Base-by-base conservation (phyloP, 2,329 filamentous ascomycete species). In the Dactylonectria macrodidyma region DNA sequence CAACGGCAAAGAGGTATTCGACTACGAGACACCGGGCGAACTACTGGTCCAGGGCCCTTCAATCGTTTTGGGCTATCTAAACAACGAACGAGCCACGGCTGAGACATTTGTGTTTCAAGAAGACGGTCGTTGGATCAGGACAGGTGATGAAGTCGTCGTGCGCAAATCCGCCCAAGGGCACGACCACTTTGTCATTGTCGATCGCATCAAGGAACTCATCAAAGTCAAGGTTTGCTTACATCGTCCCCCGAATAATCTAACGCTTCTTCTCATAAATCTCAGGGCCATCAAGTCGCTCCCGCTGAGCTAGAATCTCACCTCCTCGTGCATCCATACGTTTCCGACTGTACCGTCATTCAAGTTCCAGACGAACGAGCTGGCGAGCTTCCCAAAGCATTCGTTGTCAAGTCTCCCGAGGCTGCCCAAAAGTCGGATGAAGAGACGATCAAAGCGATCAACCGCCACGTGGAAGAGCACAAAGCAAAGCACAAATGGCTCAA, bases 111-210 rank as follows among this genome's bases (percentile, higher is more conserved):
- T 90, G 0, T 83, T 81, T 70, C 85, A 90, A 57, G 85, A 90
- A 3, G 90, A 94, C 70, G 89, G 90, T 10, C 81, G 89, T 70
- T 95, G 93, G 89, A 89, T 97, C 85, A 89, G 88, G 44, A 97
- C 95, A 0, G 95, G 95, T 7, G 95, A 97, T 75, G 93, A 96
- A 78, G 93, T 92, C 0, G 83, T 95, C 3, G 83, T 96, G 14
- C 85, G 86, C 3, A 86, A 88, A 74, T 84, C 89, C 7, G 86
- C 88, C 0, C 83, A 84, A 1, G 93, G 93, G 3, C 83, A 91
- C 71, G 93, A 97, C 79, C 95, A 97, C 77, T 78, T 97, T 54
- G 91, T 93, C 77, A 92, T 97, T 66, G 92, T 94, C 1, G 95
- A 97, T 78, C 89, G 94, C 16, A 79, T 85, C 65, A 86, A 88